Base-by-base conservation (phyloP, 345 rosid species). In the Raphanus sativus region DNA sequence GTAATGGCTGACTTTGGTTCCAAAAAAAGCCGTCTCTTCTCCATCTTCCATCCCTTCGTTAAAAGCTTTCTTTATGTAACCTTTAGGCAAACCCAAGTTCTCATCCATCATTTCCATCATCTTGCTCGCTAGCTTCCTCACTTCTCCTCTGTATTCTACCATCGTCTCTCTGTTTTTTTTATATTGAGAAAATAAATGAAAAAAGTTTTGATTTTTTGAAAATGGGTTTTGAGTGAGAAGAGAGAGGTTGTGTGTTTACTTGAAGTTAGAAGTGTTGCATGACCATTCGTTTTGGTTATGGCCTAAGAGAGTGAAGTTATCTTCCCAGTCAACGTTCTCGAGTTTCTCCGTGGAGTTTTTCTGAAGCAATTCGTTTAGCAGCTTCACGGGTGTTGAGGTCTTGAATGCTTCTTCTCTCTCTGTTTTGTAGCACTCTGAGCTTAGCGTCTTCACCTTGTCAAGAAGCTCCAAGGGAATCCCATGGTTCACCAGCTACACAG, bases 101-200 rank as follows among this genome's bases (percentile, higher is more conserved):
- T 89, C 97, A 63, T 89, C 98, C 93, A 94, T 88, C 25, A 90
- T 87, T 87, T 88, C 93, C 96, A 88, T 87, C 32, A 94, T 80
- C 40, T 82, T 88, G 75, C 81, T 88, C 0, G 93, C 91, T 28
- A 94, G 75, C 73, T 88, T 91, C 86, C 81, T 90, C 81, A 94
- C 65, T 78, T 90, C 96, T 45, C 75, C 80, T 72, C 93, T 84
- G 83, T 89, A 94, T 65, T 88, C 94, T 5, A 61, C 68, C 94
- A 91, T 88, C 21, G 88, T 85, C 83, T 94, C 94, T 83, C 97
- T 94, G 83, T 33, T 45, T 67, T 32, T 55, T 32, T 32, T 32
- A n/a, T 38, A 9, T 9, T 2, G 38, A 6, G 1, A 12, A 45
- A 13, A 10, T 4, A 45, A 45, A 45, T 45, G 52, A 45, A 4